phyloP scores from a whole-genome alignment of 75 land plant species.

The Azolla pinnata region DNA sequence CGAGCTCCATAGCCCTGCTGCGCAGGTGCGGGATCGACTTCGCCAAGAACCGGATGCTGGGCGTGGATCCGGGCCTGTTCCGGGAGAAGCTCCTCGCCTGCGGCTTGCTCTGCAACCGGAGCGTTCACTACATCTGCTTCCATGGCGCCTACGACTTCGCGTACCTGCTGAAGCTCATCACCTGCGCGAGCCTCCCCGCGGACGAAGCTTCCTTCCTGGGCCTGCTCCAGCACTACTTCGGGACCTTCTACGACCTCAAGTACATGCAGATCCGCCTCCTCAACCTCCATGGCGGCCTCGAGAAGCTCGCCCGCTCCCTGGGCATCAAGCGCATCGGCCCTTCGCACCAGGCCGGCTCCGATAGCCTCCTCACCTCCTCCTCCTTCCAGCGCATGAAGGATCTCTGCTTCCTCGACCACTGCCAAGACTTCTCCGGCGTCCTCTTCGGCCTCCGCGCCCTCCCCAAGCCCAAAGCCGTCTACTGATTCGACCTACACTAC shows the following conservation, averaged over 20 bases:
- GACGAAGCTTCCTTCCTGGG: constrained; percentile 30
- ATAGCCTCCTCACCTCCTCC: constrained; percentile 45
- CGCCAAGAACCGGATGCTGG: constrained; percentile 11
- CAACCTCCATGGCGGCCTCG: constrained; percentile 45
- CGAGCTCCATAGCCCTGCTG: constrained; percentile 25
- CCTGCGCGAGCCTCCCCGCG: constrained; percentile 36
- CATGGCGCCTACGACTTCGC: constrained; percentile 66
- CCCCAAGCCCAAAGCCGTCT: no score
- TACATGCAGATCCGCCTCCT: constrained; percentile 32
- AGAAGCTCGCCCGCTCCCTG: constrained; percentile 39
- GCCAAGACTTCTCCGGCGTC: no score
- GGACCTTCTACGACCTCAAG: constrained; percentile 49
- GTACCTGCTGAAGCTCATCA: constrained; percentile 49
- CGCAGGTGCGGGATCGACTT: constrained; percentile 26
- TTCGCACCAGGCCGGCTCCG: constrained; percentile 58
- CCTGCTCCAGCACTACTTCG: constrained; percentile 39
- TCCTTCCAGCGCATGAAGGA: constrained; percentile 42
- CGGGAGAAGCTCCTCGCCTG: constrained; percentile 52
- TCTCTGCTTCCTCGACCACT: no score
- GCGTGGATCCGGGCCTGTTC: constrained; percentile 39
- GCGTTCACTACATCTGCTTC: constrained; percentile 50
- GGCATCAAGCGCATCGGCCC: constrained; percentile 46
- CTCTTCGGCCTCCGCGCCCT: no score
- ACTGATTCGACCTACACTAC: no score
- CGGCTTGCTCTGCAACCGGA: constrained; percentile 38